Evolutionary conservation across 2,329 filamentous ascomycete species (phyloP).

Genomic region (Aureobasidium lini): DNA sequence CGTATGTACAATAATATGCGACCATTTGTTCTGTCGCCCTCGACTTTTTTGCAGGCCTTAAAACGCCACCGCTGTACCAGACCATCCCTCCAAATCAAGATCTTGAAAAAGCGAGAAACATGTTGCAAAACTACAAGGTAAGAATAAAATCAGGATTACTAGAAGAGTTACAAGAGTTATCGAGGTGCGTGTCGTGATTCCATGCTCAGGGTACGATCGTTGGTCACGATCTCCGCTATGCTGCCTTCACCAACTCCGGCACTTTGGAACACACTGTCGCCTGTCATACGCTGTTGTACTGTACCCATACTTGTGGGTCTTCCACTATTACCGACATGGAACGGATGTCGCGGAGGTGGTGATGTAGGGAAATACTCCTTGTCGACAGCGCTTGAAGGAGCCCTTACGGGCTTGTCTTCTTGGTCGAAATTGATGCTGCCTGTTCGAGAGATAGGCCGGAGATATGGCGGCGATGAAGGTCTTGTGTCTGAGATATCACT

Average conservation of each 20-base stretch:
- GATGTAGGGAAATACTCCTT: conserved; percentile 5
- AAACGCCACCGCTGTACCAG: background rate
- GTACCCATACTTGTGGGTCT: conserved; percentile 16
- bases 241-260: conserved; percentile 13
- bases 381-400: background rate
- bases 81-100: background rate
- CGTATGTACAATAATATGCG: background rate
- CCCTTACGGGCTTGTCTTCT: background rate
- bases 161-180: background rate
- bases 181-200: conserved; percentile 1
- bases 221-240: conserved; percentile 13
- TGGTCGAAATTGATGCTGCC: conserved; percentile 15
- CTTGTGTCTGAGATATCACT: background rate
- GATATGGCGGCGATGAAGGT: conserved; percentile 10
- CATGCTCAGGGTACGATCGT: conserved; percentile 14
- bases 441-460: conserved; percentile 14
- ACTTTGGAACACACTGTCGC: conserved; percentile 15
- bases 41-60: background rate
- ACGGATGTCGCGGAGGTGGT: background rate
- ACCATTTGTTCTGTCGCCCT: background rate
- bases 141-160: background rate
- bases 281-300: conserved; percentile 15
- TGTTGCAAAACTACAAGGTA: background rate
- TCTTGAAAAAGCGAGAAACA: too few relatives aligned
- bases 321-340: background rate